These are phyloP conservation scores for Sporothrix euskadiensis DNA, from an alignment of 2,329 filamentous ascomycete species.

Conservation along the genomic window DNA sequence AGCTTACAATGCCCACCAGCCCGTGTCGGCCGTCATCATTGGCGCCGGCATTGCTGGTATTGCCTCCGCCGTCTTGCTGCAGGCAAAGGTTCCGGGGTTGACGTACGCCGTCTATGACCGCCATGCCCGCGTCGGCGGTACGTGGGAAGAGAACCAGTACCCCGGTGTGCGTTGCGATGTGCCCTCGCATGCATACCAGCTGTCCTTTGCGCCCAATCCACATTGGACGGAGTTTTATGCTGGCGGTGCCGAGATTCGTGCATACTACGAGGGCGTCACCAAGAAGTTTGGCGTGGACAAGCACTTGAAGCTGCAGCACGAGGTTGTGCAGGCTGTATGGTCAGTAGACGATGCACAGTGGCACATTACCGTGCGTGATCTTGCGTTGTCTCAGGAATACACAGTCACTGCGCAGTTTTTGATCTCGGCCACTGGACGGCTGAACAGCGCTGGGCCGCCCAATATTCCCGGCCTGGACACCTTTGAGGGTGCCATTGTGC, in stretches of 20 bases:
- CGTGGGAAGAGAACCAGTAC: constrained; percentile 54
- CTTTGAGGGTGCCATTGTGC: constrained; percentile 4
- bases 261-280: constrained; percentile 29
- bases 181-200: constrained; percentile 33
- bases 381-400: neutral
- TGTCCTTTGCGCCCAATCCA: constrained; percentile 31
- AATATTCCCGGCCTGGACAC: neutral
- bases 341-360: neutral
- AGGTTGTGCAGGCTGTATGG: constrained; percentile 3
- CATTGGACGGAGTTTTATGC: constrained; percentile 33
- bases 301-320: constrained; percentile 19
- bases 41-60: constrained; percentile 55
- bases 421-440: constrained; percentile 11
- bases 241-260: constrained; percentile 30
- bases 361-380: neutral
- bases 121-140: constrained; percentile 13
- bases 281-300: constrained; percentile 20
- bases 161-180: constrained; percentile 34
- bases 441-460: constrained; percentile 16
- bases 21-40: constrained; percentile 36
- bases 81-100: constrained; percentile 31
- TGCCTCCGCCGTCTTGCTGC: constrained; percentile 29
- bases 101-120: constrained; percentile 28
- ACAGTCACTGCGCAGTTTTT: constrained; percentile 9
- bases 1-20: neutral